Base-by-base conservation (phyloP, 768 basidiomycete genomes). In the Baorangia bicolor region DNA sequence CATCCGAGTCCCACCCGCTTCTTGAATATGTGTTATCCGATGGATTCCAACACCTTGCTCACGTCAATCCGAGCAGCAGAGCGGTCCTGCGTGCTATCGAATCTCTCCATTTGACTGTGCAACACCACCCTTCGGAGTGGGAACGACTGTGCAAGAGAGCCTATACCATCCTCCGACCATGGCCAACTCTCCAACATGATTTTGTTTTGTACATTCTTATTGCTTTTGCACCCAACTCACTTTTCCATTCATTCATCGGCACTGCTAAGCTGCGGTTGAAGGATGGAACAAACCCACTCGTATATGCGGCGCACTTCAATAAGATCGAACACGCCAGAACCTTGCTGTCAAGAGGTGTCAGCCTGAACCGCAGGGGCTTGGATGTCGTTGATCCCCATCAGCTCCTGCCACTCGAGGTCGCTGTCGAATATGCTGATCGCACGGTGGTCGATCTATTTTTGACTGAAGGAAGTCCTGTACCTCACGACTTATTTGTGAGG, bases 221-320 rank as follows among this genome's bases (percentile, higher is more conserved):
- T 0, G 18, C 18, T 6, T 48, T 47, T 5, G 31, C 31, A 16
- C 57, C 57, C 7, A 33, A 45, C 12, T 3, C 31, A 23, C 50
- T 37, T 4, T 38, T 59, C 9, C n/a, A 2, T 11, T 59, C 37
- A 23, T 33, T 23, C 16, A 23, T 47, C 1, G 16, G 10, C 20
- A 8, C 2, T 10, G 6, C 45, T 23, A 1, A 2, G 1, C 11
- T 47, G 4, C 14, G 18, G 31, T 16, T 4, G 5, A 47, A 47
- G 14, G 37, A 28, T 3, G 38, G 56, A 16, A 64, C 58, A 1
- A 58, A 45, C 5, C 55, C 61, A 1, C 52, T 61, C 1, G 23
- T 62, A 18, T 62, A 62, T 38, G 55, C 55, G 10, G 34, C 55
- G 5, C 43, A 51, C 11, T 51, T 48, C 12, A 28, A 27, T 6